phyloP scores from a whole-genome alignment of 495 filamentous ascomycete genomes.

The Friedmanniomyces endolithicus region DNA sequence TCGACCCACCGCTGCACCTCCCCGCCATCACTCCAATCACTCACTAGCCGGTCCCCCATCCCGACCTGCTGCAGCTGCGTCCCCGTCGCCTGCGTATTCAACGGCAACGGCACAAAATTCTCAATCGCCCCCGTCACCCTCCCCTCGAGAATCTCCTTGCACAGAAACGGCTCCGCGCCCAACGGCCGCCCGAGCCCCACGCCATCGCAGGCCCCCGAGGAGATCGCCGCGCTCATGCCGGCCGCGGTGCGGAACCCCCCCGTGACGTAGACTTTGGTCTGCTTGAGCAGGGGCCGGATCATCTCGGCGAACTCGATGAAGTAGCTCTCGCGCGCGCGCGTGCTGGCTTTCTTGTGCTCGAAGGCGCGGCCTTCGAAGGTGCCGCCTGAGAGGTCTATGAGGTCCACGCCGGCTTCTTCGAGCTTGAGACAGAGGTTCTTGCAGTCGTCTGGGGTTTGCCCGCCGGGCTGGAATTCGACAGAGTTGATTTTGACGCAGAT shows the following conservation, averaged over 20 bases:
- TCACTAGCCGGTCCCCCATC: slow-evolving; percentile 37
- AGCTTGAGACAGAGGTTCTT: slow-evolving; percentile 40
- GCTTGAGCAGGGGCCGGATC: slow-evolving; percentile 40
- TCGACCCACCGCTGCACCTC: slow-evolving; percentile 28
- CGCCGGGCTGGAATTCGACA: slow-evolving; percentile 52
- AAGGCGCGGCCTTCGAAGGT: slow-evolving; percentile 49
- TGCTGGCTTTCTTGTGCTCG: slow-evolving; percentile 41
- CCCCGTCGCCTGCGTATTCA: slow-evolving; percentile 29
- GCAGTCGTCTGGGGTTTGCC: slow-evolving; percentile 45
- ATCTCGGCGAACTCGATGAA: slow-evolving; percentile 54
- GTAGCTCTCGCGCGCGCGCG: slow-evolving; percentile 47
- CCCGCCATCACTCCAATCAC: slow-evolving; percentile 36
- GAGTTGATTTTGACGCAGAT: slow-evolving; percentile 56
- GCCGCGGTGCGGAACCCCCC: slow-evolving; percentile 47
- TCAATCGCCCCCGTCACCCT: slow-evolving; percentile 36
- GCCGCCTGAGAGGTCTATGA: slow-evolving; percentile 52
- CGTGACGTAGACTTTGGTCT: slow-evolving; percentile 48
- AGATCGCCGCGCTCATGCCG: slow-evolving; percentile 45
- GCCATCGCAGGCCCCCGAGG: slow-evolving; percentile 38
- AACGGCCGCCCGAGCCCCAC: slow-evolving; percentile 44
- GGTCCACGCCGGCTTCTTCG: slow-evolving; percentile 46
- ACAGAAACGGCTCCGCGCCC: slow-evolving; percentile 40
- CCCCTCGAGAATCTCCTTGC: slow-evolving; percentile 37
- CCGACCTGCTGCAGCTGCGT: slow-evolving; percentile 42
- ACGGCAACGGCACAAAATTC: slow-evolving; percentile 18